Evolutionary conservation across 2,329 filamentous ascomycete species (phyloP).

Genomic region (Aspergillus cejpii): DNA sequence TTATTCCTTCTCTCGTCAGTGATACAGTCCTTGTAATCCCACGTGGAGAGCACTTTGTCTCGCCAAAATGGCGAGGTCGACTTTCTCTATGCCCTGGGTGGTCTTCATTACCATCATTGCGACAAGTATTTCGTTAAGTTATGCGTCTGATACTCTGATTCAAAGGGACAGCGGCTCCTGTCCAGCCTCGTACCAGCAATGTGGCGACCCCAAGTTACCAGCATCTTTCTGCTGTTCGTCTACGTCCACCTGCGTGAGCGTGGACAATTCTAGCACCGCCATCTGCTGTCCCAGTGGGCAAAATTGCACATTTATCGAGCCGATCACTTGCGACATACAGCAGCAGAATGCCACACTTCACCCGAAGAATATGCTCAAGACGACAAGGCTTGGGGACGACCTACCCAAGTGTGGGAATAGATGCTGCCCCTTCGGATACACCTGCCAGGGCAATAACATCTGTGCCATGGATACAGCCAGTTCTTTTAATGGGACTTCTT

Average conservation of each 20-base stretch:
- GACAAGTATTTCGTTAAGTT: conserved; percentile 16
- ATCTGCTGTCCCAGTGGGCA: conserved; percentile 44
- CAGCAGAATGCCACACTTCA: conserved; percentile 37
- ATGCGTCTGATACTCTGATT: conserved; percentile 17
- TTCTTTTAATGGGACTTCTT: conserved; percentile 17
- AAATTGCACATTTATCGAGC: conserved; percentile 37
- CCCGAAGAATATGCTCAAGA: conserved; percentile 37
- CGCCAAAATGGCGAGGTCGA: conserved; percentile 15
- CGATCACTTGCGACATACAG: conserved; percentile 40
- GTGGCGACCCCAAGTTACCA: conserved; percentile 35
- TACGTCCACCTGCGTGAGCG: conserved; percentile 36
- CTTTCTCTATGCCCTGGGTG: conserved; percentile 12
- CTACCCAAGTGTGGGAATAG: conserved; percentile 38
- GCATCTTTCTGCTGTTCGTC: conserved; percentile 41
- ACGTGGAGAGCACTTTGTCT: not conserved
- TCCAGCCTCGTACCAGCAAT: conserved; percentile 30
- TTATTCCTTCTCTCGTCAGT: not conserved
- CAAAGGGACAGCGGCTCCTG: conserved; percentile 26
- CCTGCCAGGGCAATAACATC: conserved; percentile 31
- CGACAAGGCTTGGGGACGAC: conserved; percentile 35
- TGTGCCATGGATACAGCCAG: conserved; percentile 25
- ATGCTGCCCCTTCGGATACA: conserved; percentile 46
- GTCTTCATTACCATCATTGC: conserved; percentile 21
- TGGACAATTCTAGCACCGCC: conserved; percentile 39
- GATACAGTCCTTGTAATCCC: conserved; percentile 1